Conservation (phyloP, 768 basidiomycete species). For the Macrolepiota fuliginosa region DNA sequence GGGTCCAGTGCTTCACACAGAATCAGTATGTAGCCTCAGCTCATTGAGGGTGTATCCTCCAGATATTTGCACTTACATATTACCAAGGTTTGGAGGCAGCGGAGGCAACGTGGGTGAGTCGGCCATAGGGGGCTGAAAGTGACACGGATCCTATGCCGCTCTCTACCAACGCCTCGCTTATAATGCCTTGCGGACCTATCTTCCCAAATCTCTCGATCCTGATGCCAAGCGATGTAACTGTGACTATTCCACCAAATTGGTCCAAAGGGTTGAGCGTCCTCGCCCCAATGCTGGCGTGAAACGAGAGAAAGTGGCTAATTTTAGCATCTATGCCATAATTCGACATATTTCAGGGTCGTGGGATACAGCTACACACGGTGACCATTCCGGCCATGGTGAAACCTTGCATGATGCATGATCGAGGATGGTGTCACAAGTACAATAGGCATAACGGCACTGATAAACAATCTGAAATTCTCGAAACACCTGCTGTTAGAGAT, state of each 20-base stretch:
- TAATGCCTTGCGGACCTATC: background rate
- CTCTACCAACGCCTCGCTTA: background rate
- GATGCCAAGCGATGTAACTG: background rate
- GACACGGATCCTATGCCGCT: background rate
- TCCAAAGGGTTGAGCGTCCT: background rate
- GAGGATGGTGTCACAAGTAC: too few species aligned
- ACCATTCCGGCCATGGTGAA: too few species aligned
- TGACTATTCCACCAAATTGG: background rate
- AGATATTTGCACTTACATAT: background rate
- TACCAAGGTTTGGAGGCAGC: conserved; percentile 7
- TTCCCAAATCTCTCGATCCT: background rate
- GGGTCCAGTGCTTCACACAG: conserved; percentile 1
- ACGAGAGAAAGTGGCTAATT: background rate
- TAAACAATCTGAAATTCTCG: too few species aligned
- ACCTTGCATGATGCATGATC: too few species aligned
- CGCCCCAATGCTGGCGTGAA: background rate
- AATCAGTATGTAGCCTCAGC: background rate
- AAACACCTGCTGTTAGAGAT: too few species aligned
- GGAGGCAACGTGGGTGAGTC: background rate
- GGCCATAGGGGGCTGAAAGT: background rate
- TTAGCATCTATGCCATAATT: background rate
- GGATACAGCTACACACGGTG: too few species aligned
- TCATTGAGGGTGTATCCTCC: background rate
- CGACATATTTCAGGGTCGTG: background rate
- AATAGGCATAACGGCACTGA: too few species aligned